A percentile compares a stretch with the other conserved stretches of the same genome.
Evolutionary conservation across 1,284 basidiomycete species (phyloP).

Genomic region (Papiliotrema fonsecae): DNA sequence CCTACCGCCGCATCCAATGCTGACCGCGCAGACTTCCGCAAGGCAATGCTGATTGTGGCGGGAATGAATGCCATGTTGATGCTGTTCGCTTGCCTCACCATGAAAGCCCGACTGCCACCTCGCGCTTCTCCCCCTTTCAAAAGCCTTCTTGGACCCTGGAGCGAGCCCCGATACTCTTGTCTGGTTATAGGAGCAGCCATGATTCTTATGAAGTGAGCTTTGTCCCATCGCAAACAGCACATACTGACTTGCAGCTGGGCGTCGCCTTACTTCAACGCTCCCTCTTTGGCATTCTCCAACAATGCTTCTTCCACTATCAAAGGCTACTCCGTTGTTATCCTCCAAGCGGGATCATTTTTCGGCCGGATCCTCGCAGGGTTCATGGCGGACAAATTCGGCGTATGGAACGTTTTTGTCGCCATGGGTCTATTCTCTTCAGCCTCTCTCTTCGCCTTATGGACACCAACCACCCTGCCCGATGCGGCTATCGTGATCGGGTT

Average conservation of each 20-base stretch:
- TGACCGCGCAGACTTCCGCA: constrained; percentile 29
- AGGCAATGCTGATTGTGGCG: constrained; percentile 40
- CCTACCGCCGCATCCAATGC: neutral
- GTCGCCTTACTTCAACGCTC: constrained; percentile 35
- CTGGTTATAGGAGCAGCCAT: constrained; percentile 26
- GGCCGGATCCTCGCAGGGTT: constrained; percentile 33
- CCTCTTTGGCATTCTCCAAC: constrained; percentile 24
- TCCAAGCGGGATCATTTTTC: constrained; percentile 37
- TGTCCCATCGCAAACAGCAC: neutral
- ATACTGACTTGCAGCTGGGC: constrained; percentile 21
- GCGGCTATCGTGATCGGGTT: constrained; percentile 35
- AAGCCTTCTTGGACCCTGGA: constrained; percentile 29
- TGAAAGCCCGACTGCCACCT: constrained; percentile 40
- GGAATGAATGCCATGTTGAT: constrained; percentile 40
- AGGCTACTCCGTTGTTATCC: constrained; percentile 37
- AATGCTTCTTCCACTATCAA: constrained; percentile 14
- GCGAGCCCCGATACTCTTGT: constrained; percentile 27
- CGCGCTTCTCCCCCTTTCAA: constrained; percentile 30
- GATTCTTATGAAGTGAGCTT: constrained; percentile 26
- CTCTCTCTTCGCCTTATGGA: constrained; percentile 41
- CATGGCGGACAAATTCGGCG: constrained; percentile 36
- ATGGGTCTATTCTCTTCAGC: constrained; percentile 20
- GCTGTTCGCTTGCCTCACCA: constrained; percentile 35
- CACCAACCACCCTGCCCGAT: constrained; percentile 18
- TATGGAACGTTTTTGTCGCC: constrained; percentile 32